phyloP scores from a whole-genome alignment of 805 yeast species.

The Novakomyces olei region DNA sequence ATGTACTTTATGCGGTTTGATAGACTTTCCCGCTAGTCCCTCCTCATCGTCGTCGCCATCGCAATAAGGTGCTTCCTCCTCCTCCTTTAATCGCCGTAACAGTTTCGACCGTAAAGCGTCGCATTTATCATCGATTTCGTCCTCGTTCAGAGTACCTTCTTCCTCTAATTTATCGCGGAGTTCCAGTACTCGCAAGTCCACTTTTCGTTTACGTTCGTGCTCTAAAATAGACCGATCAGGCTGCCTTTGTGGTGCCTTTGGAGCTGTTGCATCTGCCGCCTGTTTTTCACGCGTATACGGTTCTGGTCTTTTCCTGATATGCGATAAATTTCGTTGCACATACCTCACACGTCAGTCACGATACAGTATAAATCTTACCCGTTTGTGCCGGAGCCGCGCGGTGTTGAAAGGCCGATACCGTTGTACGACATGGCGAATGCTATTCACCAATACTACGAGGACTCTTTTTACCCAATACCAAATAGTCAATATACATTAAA shows the following conservation, averaged over 20 bases:
- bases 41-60: neutral
- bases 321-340: slow-evolving; percentile 11
- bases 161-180: slow-evolving; percentile 11
- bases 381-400: slow-evolving; percentile 16
- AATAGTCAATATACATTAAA: too few relatives aligned
- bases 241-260: slow-evolving; percentile 4
- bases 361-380: too few relatives aligned
- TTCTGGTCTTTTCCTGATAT: slow-evolving; percentile 6
- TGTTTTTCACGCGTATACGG: neutral
- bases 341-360: too few relatives aligned
- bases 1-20: neutral
- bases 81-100: neutral
- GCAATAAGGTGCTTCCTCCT: neutral
- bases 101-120: slow-evolving; percentile 6
- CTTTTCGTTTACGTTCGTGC: slow-evolving; percentile 7
- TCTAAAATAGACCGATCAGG: slow-evolving; percentile 5
- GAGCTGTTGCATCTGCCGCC: neutral
- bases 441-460: too few relatives aligned
- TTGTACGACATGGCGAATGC: too few relatives aligned
- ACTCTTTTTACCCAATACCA: too few relatives aligned
- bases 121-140: slow-evolving; percentile 10
- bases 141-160: slow-evolving; percentile 9
- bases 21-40: neutral
- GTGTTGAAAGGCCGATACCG: slow-evolving; percentile 15
- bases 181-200: slow-evolving; percentile 12